Evolutionary conservation across 441 rosid genomes (phyloP).

Genomic region (Jatropha multifida): DNA sequence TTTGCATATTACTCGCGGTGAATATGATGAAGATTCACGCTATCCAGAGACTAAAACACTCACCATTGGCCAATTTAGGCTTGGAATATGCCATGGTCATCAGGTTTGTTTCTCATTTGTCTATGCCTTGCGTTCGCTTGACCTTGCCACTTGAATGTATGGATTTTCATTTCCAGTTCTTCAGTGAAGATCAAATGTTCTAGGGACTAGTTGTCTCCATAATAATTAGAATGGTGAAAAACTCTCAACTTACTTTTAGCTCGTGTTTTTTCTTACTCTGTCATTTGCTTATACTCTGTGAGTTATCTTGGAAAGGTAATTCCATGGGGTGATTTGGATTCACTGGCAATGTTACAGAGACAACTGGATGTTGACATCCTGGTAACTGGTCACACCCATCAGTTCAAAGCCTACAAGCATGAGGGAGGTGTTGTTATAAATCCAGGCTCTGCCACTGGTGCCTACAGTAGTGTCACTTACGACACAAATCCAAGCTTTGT

Average conservation of each 20-base stretch:
- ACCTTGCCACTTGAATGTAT: not conserved
- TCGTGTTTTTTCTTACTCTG: not conserved
- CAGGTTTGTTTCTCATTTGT: constrained; percentile 50
- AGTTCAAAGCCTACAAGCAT: constrained; percentile 89
- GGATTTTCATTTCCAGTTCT: not conserved
- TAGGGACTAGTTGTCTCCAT: not conserved
- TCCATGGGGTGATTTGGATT: constrained; percentile 94
- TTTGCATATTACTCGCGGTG: constrained; percentile 81
- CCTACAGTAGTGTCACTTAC: constrained; percentile 70
- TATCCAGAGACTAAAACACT: constrained; percentile 87
- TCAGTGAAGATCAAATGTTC: not conserved
- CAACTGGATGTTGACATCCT: constrained; percentile 85
- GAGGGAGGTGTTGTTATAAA: constrained; percentile 90
- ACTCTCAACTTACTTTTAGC: not conserved
- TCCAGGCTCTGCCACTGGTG: constrained; percentile 95
- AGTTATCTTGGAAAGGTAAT: constrained; percentile 46
- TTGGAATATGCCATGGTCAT: constrained; percentile 96
- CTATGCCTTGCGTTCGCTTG: not conserved
- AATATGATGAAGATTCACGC: constrained; percentile 80
- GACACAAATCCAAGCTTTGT: constrained; percentile 89
- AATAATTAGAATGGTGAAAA: not conserved
- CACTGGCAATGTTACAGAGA: constrained; percentile 88
- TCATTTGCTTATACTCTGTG: not conserved
- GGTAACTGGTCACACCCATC: constrained; percentile 88
- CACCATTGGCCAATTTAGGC: constrained; percentile 92